Evolutionary conservation across 2,329 filamentous ascomycete genomes (phyloP).

Genomic region (Fusarium multiceps): DNA sequence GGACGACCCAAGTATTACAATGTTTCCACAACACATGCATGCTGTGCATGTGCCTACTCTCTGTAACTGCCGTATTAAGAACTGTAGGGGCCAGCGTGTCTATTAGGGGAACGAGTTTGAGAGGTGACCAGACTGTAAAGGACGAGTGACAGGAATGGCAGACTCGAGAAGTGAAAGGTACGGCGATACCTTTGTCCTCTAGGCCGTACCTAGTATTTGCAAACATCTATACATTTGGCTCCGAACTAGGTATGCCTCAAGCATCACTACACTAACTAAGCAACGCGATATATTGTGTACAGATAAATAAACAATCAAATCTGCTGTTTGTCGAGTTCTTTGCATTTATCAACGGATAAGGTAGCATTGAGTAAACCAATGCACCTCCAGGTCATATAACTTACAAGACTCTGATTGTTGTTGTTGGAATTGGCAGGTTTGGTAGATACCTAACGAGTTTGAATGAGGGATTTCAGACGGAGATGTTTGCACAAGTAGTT

Average conservation of each 20-base stretch:
- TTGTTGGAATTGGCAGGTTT: neutral
- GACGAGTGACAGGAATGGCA: neutral
- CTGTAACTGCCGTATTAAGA: neutral
- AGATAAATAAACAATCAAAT: too few relatives aligned
- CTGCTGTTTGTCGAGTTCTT: neutral
- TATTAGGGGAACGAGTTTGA: neutral
- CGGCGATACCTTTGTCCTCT: neutral
- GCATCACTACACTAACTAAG: neutral
- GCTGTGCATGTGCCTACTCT: conserved; percentile 15
- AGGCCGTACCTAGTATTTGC: neutral
- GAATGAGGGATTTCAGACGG: neutral
- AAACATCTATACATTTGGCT: neutral
- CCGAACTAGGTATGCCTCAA: neutral
- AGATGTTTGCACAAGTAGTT: neutral
- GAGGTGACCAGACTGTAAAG: neutral
- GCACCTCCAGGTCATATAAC: neutral
- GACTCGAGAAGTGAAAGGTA: neutral
- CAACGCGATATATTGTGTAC: neutral
- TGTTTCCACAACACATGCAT: conserved; percentile 26
- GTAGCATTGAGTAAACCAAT: neutral
- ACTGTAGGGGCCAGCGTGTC: neutral
- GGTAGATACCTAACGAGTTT: neutral
- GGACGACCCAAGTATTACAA: conserved; percentile 38
- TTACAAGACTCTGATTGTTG: neutral
- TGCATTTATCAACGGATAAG: neutral